phyloP scores from a whole-genome alignment of 345 rosid genomes.

The Corchorus olitorius region DNA sequence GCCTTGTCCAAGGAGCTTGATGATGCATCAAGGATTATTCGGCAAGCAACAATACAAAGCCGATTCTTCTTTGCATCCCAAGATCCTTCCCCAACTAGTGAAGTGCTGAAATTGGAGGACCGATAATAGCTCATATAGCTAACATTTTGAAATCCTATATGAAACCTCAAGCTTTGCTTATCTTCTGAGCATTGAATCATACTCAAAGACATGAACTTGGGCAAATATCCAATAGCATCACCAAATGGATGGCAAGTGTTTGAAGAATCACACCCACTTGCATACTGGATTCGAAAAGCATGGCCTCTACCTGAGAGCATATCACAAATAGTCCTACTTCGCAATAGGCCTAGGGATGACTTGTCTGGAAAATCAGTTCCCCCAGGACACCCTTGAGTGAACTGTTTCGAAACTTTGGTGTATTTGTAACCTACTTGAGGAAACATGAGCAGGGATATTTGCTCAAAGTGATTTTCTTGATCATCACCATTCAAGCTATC shows the following conservation, averaged over 20 bases:
- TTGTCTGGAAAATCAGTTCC: constrained; percentile 15
- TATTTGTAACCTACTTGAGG: constrained; percentile 31
- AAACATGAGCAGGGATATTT: constrained; percentile 40
- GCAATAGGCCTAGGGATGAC: constrained; percentile 13
- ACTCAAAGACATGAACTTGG: constrained; percentile 24
- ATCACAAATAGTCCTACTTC: constrained; percentile 19
- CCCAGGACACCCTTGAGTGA: constrained; percentile 19
- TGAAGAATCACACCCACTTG: constrained; percentile 19
- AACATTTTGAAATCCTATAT: constrained; percentile 16
- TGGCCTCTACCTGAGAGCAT: constrained; percentile 6
- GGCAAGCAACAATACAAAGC: constrained; percentile 35
- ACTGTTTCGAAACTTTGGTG: constrained; percentile 20
- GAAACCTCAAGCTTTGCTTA: constrained; percentile 20
- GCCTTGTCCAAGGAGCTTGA: constrained; percentile 30
- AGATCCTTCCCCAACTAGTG: constrained; percentile 48
- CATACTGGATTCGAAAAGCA: constrained; percentile 25
- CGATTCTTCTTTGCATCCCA: constrained; percentile 44
- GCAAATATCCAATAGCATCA: constrained; percentile 25
- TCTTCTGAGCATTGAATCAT: constrained; percentile 32
- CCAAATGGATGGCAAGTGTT: constrained; percentile 25
- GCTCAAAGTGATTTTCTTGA: constrained; percentile 35
- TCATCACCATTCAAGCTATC: constrained; percentile 32
- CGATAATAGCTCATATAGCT: background rate
- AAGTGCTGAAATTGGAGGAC: constrained; percentile 12
- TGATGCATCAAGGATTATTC: constrained; percentile 23